A percentile compares a stretch with the other conserved stretches of the same genome.
These are phyloP conservation scores for Macrolepiota albuminosa DNA, from an alignment of 768 basidiomycete species.

Conservation along the genomic window DNA sequence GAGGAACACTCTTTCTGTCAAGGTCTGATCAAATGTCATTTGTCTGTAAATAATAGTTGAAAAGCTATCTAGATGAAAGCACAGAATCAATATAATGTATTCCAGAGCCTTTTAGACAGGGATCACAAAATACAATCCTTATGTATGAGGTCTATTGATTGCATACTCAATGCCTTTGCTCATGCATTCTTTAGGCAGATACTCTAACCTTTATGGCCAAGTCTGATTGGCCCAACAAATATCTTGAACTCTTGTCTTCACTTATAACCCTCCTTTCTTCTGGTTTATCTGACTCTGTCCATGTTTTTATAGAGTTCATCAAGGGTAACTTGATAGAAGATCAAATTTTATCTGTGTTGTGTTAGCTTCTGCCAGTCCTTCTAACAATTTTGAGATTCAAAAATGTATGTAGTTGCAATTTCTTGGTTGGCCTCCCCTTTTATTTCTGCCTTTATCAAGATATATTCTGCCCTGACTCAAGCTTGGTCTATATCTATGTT, in stretches of 20 bases:
- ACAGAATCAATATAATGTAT: slow-evolving; percentile 72
- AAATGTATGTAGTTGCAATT: slow-evolving; percentile 41
- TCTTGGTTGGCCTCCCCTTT: neutral
- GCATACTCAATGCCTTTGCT: neutral
- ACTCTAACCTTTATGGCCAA: slow-evolving; percentile 85
- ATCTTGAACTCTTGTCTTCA: slow-evolving; percentile 72
- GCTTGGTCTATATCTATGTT: slow-evolving; percentile 86
- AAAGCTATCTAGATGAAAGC: slow-evolving; percentile 55
- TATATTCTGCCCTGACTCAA: slow-evolving; percentile 76
- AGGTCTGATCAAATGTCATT: slow-evolving; percentile 37
- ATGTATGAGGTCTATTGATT: slow-evolving; percentile 49
- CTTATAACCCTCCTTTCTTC: slow-evolving; percentile 81
- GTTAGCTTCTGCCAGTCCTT: slow-evolving; percentile 82
- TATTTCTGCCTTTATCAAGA: slow-evolving; percentile 25
- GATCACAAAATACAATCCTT: slow-evolving; percentile 83
- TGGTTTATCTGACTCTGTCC: slow-evolving; percentile 67
- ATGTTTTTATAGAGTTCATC: slow-evolving; percentile 93
- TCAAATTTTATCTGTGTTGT: slow-evolving; percentile 89
- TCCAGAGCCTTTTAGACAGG: slow-evolving; percentile 80
- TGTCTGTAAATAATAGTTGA: slow-evolving; percentile 10
- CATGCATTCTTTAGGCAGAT: slow-evolving; percentile 54
- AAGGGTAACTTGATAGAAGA: slow-evolving; percentile 91
- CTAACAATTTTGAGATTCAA: slow-evolving; percentile 72
- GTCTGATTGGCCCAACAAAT: slow-evolving; percentile 96
- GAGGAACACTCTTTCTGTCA: slow-evolving; percentile 63